A percentile compares a stretch with the other conserved stretches of the same genome.
Conservation (phyloP, 192 early-diverging fungal species). For the Mortierella claussenii region DNA sequence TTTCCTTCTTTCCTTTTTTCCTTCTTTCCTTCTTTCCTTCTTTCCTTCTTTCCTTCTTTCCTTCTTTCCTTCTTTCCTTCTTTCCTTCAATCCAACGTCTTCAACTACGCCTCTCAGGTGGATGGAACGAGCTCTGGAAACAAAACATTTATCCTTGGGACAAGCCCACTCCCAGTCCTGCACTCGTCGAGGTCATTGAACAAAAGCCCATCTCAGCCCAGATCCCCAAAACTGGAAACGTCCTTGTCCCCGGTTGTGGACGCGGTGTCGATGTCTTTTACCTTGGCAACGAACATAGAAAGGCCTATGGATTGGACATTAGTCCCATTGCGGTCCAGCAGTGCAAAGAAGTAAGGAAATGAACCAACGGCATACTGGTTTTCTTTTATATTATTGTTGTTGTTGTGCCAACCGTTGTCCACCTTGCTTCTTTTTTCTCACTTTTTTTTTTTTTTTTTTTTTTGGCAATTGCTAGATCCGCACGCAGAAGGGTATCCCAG, state of each 20-base stretch:
- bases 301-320: conserved; percentile 77
- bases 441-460: not conserved
- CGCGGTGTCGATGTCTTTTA: conserved; percentile 81
- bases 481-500: conserved; percentile 33
- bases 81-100: not conserved
- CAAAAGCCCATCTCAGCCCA: conserved; percentile 48
- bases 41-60: not conserved
- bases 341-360: conserved; percentile 49
- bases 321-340: conserved; percentile 71
- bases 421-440: not conserved
- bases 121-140: conserved; percentile 61
- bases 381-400: not conserved
- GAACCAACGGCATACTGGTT: not conserved
- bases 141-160: conserved; percentile 61
- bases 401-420: not conserved
- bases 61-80: not conserved
- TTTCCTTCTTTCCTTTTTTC: not conserved
- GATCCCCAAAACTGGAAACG: conserved; percentile 58
- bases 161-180: conserved; percentile 55
- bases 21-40: not conserved
- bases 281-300: conserved; percentile 67
- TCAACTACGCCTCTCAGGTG: not conserved
- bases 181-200: conserved; percentile 60
- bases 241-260: conserved; percentile 73
- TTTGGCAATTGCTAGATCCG: conserved; percentile 27